Evolutionary conservation across 192 early-diverging fungal species (phyloP), one percentile per base, ranked within the genome.

Genomic region (Funneliformis geosporum): DNA sequence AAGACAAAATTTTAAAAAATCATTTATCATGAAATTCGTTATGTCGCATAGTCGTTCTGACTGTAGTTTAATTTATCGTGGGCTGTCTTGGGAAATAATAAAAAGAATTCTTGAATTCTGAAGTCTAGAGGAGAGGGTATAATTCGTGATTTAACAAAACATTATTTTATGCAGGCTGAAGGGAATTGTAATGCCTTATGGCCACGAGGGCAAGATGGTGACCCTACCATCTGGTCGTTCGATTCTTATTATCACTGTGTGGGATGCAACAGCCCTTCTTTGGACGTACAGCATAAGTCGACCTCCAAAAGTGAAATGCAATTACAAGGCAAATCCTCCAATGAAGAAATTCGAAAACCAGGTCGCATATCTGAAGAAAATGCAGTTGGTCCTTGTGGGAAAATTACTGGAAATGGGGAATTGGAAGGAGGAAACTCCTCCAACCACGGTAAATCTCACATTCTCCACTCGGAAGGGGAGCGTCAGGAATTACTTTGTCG

Each of bases 131-230:
- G 62, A 33, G 62, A 65, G 2, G 62, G 16, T 64, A 64, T 64
- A n/a, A 64, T 65, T 65, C n/a, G 62, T 65, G 62, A 65, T 65
- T 65, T 65, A 65, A n/a, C 62, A 65, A 65, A 65, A 28, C 61
- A 64, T 25, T 64, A 64, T 28, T 25, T 62, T 64, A 64, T 64
- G 61, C 61, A 64, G 61, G 61, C 4, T 64, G 61, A 64, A 8
- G 7, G 27, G 27, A 64, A 64, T 8, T 64, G 61, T 64, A 64
- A 64, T 64, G 61, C 61, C 61, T 25, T 64, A 64, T 64, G 61
- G 61, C 61, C 61, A n/a, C 61, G 61, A 65, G 16, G 62, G 10
- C 62, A 65, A 65, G 33, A 28, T 25, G 62, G n/a, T 33, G 62
- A 65, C 23, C 33, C 62, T 33, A 65, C 62, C 62, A 65, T 65